Conservation (phyloP, 2,329 filamentous ascomycete species). For the Cordyceps farinosa region DNA sequence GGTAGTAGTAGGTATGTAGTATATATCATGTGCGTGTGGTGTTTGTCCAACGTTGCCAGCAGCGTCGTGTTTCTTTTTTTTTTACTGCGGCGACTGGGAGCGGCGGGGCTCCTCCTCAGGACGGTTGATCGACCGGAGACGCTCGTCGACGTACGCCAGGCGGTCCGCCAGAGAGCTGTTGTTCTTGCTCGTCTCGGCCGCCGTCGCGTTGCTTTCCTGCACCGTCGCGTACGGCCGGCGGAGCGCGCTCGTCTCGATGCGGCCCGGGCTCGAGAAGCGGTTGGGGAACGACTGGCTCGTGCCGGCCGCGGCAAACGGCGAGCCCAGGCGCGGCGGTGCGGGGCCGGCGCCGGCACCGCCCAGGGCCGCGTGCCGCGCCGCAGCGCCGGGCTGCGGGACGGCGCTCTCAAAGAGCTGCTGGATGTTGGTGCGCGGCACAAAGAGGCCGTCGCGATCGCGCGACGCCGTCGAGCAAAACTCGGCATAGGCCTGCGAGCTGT, state of each 20-base stretch:
- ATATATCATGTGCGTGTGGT: not conserved
- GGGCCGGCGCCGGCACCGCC: conserved; percentile 26
- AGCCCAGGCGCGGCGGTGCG: conserved; percentile 56
- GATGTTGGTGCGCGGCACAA: conserved; percentile 41
- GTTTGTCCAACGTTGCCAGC: not conserved
- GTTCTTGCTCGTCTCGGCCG: conserved; percentile 27
- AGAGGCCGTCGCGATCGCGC: conserved; percentile 34
- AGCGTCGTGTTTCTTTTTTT: conserved; percentile 16
- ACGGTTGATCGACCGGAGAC: conserved; percentile 52
- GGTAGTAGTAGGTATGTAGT: not conserved
- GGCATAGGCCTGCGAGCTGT: conserved; percentile 22
- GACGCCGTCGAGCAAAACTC: conserved; percentile 35
- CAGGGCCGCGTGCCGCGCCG: conserved; percentile 21
- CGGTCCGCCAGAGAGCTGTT: conserved; percentile 46
- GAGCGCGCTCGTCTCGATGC: conserved; percentile 42
- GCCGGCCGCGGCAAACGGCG: conserved; percentile 51
- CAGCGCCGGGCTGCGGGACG: not conserved
- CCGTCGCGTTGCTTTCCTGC: conserved; percentile 38
- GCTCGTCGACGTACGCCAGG: conserved; percentile 56
- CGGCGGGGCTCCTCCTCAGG: conserved; percentile 39
- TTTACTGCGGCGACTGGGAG: conserved; percentile 48
- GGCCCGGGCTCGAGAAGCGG: conserved; percentile 46
- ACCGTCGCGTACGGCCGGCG: conserved; percentile 56
- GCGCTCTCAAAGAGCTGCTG: conserved; percentile 36
- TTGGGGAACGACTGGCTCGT: conserved; percentile 61